Conservation (phyloP, 257 asterid species). For the Solanum appendiculatum region DNA sequence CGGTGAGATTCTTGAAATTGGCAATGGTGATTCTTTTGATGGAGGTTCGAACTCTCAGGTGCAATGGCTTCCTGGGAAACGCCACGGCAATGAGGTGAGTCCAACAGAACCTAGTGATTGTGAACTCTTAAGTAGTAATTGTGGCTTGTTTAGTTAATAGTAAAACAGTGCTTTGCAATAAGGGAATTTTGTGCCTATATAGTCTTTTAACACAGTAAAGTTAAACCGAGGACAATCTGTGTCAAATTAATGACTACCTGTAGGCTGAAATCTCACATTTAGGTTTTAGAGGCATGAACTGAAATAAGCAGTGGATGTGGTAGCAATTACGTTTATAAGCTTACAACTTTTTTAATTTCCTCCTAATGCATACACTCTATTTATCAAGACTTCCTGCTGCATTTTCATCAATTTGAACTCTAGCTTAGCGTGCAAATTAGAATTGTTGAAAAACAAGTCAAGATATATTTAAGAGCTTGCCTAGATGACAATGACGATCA, state of each 20-base stretch:
- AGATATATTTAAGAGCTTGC: not conserved
- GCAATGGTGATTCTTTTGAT: conserved; percentile 14
- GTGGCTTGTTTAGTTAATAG: not conserved
- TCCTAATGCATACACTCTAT: not conserved
- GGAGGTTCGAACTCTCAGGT: conserved; percentile 28
- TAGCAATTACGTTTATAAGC: not conserved
- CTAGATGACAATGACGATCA: not conserved
- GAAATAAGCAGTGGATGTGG: not conserved
- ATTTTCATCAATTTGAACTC: not conserved
- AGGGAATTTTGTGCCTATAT: not conserved
- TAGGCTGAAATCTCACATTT: not conserved
- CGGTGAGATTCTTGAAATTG: conserved; percentile 43
- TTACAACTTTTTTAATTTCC: not conserved
- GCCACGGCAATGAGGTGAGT: conserved; percentile 74
- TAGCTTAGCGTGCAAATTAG: not conserved
- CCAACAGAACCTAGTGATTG: not conserved
- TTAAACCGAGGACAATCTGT: not conserved
- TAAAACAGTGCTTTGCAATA: not conserved
- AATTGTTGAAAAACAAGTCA: not conserved
- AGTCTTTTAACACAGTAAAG: not conserved
- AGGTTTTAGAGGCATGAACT: not conserved
- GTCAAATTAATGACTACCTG: not conserved
- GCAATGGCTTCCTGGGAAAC: conserved; percentile 71
- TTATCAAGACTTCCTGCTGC: not conserved
- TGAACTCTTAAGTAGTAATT: not conserved